phyloP scores from a whole-genome alignment of 2,329 filamentous ascomycete genomes.

The Trichoderma breve region DNA sequence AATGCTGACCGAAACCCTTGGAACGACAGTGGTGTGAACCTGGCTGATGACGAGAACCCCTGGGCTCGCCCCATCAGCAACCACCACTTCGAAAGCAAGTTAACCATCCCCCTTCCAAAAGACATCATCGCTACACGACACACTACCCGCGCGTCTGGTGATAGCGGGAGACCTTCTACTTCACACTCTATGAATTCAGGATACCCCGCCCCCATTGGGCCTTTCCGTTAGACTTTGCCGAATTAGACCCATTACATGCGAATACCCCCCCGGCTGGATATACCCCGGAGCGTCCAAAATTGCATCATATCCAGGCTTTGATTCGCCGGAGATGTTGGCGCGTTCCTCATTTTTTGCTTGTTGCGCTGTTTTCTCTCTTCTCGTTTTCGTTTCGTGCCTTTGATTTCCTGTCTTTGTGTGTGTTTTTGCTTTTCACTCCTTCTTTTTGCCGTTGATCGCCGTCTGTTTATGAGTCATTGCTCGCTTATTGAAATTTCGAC shows the following conservation, averaged over 20 bases:
- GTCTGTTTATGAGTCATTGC: conserved; percentile 14
- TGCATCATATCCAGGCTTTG: conserved; percentile 35
- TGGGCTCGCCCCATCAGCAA: conserved; percentile 66
- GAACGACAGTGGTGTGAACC: conserved; percentile 96
- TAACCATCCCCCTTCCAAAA: conserved; percentile 67
- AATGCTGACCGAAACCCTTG: conserved; percentile 92
- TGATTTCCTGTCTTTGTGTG: conserved; percentile 23
- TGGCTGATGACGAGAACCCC: conserved; percentile 79
- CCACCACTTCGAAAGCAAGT: conserved; percentile 62
- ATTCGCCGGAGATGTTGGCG: conserved; percentile 27
- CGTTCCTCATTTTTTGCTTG: conserved; percentile 11
- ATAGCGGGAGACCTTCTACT: conserved; percentile 89
- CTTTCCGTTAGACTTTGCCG: conserved; percentile 73
- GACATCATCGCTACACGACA: conserved; percentile 81
- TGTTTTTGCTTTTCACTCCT: conserved; percentile 22
- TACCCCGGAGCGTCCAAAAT: conserved; percentile 60
- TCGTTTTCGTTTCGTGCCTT: conserved; percentile 22
- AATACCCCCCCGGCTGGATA: conserved; percentile 63
- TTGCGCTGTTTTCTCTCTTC: neutral
- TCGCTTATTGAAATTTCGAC: conserved; percentile 28
- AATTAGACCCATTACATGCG: conserved; percentile 49
- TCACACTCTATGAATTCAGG: conserved; percentile 94
- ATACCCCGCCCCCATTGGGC: conserved; percentile 90
- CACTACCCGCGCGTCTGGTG: conserved; percentile 77
- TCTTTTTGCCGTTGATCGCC: conserved; percentile 21